Percentiles rank a stretch among this genome's conserved stretches.
These are phyloP conservation scores for Cryphonectria naterciae DNA, from an alignment of 2,329 filamentous ascomycete genomes.

Conservation along the genomic window DNA sequence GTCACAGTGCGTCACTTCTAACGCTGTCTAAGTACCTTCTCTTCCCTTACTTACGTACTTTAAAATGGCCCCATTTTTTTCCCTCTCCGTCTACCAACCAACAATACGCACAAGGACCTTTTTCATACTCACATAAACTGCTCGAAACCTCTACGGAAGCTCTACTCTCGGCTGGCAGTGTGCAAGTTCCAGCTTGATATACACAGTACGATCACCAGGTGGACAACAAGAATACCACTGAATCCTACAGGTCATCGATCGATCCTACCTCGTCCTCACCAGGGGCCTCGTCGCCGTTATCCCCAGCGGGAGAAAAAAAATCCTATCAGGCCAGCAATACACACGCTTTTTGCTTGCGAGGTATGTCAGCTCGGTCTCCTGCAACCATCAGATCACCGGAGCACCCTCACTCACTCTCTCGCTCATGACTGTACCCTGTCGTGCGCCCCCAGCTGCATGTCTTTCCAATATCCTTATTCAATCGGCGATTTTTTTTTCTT, in stretches of 20 bases:
- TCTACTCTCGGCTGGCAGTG: background rate
- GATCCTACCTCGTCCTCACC: background rate
- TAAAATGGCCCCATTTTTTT: background rate
- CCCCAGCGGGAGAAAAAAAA: background rate
- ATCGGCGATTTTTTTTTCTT: background rate
- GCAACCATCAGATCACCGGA: background rate
- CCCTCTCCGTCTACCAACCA: background rate
- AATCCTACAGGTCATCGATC: background rate
- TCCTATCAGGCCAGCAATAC: background rate
- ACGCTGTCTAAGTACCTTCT: background rate
- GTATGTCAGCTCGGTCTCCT: constrained; percentile 10
- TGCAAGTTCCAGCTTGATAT: background rate
- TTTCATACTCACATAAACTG: background rate
- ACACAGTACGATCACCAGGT: background rate
- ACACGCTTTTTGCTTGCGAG: constrained; percentile 12
- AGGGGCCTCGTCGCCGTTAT: background rate
- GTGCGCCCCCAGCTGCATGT: constrained; percentile 19
- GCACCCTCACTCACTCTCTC: background rate
- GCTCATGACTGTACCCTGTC: background rate
- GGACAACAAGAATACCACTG: background rate
- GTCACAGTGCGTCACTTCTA: background rate
- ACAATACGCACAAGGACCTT: background rate
- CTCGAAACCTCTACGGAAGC: background rate
- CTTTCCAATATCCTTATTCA: constrained; percentile 3
- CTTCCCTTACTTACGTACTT: background rate